Conservation (phyloP, 75 land plant genomes). For the Selaginella tamariscina region DNA sequence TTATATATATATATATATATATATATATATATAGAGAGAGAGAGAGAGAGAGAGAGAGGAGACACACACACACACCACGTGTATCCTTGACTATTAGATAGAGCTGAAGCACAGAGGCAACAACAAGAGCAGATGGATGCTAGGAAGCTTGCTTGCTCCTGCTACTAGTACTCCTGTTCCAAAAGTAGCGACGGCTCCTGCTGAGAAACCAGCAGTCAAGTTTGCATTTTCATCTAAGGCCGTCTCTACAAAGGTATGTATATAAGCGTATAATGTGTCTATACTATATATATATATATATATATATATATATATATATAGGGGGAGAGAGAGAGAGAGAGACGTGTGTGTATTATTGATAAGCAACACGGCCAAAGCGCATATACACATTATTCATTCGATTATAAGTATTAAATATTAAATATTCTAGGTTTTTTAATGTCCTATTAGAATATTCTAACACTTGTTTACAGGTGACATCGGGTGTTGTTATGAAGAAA, state of each 20-base stretch:
- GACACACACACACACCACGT: no score
- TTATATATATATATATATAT: not conserved
- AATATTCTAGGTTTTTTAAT: constrained; percentile 6
- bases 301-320: no score
- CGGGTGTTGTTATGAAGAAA: constrained; percentile 40
- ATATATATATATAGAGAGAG: no score
- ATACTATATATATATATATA: no score
- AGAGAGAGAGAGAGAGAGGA: no score
- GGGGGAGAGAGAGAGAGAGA: no score
- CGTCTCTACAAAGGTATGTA: constrained; percentile 50
- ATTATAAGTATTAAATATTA: not conserved
- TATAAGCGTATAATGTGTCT: not conserved
- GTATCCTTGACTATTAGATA: constrained; percentile 19
- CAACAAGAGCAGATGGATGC: constrained; percentile 20
- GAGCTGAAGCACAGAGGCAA: constrained; percentile 78
- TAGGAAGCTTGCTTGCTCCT: constrained; percentile 14
- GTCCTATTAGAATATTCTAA: not conserved
- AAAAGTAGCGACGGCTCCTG: constrained; percentile 36
- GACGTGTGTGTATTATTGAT: not conserved
- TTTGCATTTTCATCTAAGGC: constrained; percentile 87
- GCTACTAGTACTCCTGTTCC: constrained; percentile 23
- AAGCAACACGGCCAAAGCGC: not conserved
- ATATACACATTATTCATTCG: not conserved
- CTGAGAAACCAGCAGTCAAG: constrained; percentile 72
- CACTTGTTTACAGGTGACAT: constrained; percentile 21